Conservation (phyloP, 768 basidiomycete genomes). For the Xerocomus spinulosus region DNA sequence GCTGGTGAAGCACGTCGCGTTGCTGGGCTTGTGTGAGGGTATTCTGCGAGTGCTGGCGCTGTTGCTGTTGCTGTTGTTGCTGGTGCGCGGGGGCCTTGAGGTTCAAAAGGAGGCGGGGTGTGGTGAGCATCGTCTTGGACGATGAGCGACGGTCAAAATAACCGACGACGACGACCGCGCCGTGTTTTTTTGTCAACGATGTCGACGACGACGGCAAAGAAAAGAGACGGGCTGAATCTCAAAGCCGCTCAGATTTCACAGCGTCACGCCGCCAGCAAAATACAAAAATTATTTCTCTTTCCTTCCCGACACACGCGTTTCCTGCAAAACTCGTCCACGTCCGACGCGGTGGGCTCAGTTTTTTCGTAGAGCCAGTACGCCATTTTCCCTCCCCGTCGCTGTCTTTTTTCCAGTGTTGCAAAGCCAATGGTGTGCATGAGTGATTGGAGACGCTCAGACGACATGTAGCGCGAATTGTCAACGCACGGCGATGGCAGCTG, state of each 20-base stretch:
- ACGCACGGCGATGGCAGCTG: slow-evolving; percentile 86
- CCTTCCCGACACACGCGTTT: slow-evolving; percentile 62
- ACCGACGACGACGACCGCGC: slow-evolving; percentile 15
- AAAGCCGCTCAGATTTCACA: slow-evolving; percentile 4
- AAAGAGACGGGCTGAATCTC: not conserved
- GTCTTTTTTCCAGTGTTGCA: slow-evolving; percentile 49
- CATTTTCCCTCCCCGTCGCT: slow-evolving; percentile 76
- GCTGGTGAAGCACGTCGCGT: slow-evolving; percentile 28
- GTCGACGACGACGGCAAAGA: slow-evolving; percentile 6
- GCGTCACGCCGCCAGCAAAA: slow-evolving; percentile 35
- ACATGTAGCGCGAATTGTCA: slow-evolving; percentile 79
- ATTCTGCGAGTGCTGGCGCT: slow-evolving; percentile 25
- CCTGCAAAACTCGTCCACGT: slow-evolving; percentile 37
- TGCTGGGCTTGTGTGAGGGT: slow-evolving; percentile 25
- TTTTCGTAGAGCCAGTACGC: slow-evolving; percentile 82
- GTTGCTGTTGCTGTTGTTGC: slow-evolving; percentile 17
- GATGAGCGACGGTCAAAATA: slow-evolving; percentile 30
- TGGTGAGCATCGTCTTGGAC: slow-evolving; percentile 30
- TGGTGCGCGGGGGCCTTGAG: slow-evolving; percentile 27
- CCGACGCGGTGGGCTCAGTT: not conserved
- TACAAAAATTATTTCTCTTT: slow-evolving; percentile 75
- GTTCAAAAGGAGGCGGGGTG: slow-evolving; percentile 31
- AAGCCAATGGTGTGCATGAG: slow-evolving; percentile 69
- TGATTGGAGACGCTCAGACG: slow-evolving; percentile 48
- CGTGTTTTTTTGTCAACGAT: slow-evolving; percentile 5